These are phyloP conservation scores for Xylaria digitata DNA, from an alignment of 2,329 filamentous ascomycete species.

Conservation along the genomic window DNA sequence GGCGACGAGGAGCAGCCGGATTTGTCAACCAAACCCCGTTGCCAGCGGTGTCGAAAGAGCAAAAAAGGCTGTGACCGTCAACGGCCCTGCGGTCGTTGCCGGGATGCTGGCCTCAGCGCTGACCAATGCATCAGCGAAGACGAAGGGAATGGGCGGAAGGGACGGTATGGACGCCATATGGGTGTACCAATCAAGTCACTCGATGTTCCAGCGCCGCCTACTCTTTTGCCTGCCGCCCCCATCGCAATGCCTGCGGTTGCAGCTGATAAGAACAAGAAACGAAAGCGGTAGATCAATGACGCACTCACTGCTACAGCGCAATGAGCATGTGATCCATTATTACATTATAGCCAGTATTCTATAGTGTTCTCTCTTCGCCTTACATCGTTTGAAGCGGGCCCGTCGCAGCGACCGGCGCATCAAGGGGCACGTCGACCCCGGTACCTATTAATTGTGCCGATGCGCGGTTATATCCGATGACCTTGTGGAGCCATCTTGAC, in stretches of 20 bases:
- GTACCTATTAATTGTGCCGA: slow-evolving; percentile 11
- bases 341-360: slow-evolving; percentile 7
- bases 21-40: slow-evolving; percentile 93
- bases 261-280: slow-evolving; percentile 70
- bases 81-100: slow-evolving; percentile 92
- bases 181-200: slow-evolving; percentile 72
- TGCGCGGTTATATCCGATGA: slow-evolving; percentile 30
- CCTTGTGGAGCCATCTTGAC: slow-evolving; percentile 29
- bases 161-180: slow-evolving; percentile 83
- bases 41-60: slow-evolving; percentile 98
- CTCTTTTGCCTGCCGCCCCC: slow-evolving; percentile 55
- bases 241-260: slow-evolving; percentile 58
- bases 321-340: not conserved
- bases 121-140: slow-evolving; percentile 98
- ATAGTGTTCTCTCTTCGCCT: slow-evolving; percentile 16
- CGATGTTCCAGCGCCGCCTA: slow-evolving; percentile 56
- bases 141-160: slow-evolving; percentile 96
- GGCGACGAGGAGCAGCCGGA: slow-evolving; percentile 94
- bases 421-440: not conserved
- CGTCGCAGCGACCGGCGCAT: slow-evolving; percentile 14
- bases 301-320: slow-evolving; percentile 7
- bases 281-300: slow-evolving; percentile 62
- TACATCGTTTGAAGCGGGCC: slow-evolving; percentile 16
- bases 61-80: slow-evolving; percentile 99
- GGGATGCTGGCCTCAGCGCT: slow-evolving; percentile 91